Evolutionary conservation across 352 stramenopile genomes (phyloP), one percentile per base, ranked within the genome.

Genomic region (Saprolegnia diclina): DNA sequence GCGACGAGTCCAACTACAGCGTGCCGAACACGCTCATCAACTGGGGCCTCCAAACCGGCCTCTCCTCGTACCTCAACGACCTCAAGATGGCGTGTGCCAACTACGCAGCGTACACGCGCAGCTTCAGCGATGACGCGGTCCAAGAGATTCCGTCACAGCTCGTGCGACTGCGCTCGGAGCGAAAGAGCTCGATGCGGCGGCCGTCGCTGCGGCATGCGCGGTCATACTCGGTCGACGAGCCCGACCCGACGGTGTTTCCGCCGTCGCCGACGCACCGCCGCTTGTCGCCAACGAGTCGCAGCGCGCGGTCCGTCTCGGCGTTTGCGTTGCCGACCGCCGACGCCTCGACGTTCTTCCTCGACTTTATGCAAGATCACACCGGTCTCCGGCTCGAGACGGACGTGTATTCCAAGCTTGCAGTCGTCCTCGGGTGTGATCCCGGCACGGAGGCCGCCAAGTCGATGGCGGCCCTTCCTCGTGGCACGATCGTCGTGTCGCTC

Each of bases 1-100:
- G 87, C 54, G 85, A 91, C 64, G 85, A 93, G 42, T 90, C 83
- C 7, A 82, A 89, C 65, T 90, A 90, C 56, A 84, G 78, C 55
- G 83, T 91, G 44, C 85, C 85, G 0, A 89, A 89, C 50, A 90
- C 87, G 44, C 68, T 80, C 46, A 69, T 93, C 38, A 89, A 80
- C 59, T 73, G 81, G 63, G 68, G 90, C 18, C 50, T 93, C 24
- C 74, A 74, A 21, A 77, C 74, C 10, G 78, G 77, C 59, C 72
- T 91, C 55, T 78, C 83, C 7, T 74, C 77, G 40, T 91, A 90
- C 72, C 78, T 93, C 73, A 83, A 73, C 24, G 74, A 86, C 16
- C 46, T 93, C 24, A 80, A 78, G 2, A 76, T 74, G 26, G 82
- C 83, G 10, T 93, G 85, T 48, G 68, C 75, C 19, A 80, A 79